Base-by-base conservation (phyloP, 768 basidiomycete genomes). In the Auriculariales sp. region DNA sequence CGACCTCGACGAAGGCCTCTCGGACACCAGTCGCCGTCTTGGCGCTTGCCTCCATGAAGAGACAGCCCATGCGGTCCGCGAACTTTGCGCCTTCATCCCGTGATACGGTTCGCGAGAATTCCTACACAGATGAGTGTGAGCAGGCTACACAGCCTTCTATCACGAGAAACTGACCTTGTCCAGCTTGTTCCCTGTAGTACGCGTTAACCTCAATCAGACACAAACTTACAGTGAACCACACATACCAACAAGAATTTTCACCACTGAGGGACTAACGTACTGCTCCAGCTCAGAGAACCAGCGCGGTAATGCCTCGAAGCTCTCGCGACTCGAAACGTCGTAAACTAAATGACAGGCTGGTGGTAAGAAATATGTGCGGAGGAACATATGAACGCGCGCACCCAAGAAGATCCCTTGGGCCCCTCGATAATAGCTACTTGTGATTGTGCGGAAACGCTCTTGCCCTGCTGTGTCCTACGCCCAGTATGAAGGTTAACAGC, bases 281-380 rank as follows among this genome's bases (percentile, higher is more conserved):
- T 88, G 93, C 60, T 97, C 92, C 4, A 98, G 79, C 61, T 97
- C 93, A 47, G 78, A 77, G 61, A 78, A 83, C 95, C 95, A 99
- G 52, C 82, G 73, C 14, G 90, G 83, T n/a, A 98, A 77, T 7
- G 90, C 86, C 19, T 97, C 91, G 60, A 93, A 98, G 0, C 91
- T 88, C 63, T 89, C 85, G 29, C 91, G 76, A 56, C 83, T 91
- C 5, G 93, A 77, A 30, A 97, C 89, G 65, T 98, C 95, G 65
- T 98, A 99, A 3, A 98, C 94, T 92, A 59, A 42, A 31, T 30
- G 46, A 47, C 27, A 28, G 15, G 2, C 27, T 22, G 10, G 29
- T 10, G 3, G 46, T 22, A 22, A 10, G 28, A 30, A 47, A 33
- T 34, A 47, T 17, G 35, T 2, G 22, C 9, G 29, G 24, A 47